Conservation (phyloP, 2,329 filamentous ascomycete genomes). For the Penicillium olsonii region DNA sequence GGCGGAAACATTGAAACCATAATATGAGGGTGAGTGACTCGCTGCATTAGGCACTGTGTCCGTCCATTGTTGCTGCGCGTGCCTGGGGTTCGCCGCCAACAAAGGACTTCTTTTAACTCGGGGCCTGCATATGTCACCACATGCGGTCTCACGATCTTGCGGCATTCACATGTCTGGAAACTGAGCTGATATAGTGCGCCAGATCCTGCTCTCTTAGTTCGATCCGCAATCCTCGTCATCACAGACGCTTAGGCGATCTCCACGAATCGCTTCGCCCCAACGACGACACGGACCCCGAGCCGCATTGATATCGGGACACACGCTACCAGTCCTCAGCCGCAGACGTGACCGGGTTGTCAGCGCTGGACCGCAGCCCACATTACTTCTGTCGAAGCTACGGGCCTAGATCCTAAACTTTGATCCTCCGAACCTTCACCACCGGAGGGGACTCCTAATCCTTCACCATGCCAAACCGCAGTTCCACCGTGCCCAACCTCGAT, state of each 20-base stretch:
- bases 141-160: conserved; percentile 19
- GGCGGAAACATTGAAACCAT: conserved; percentile 4
- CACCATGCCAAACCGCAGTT: conserved; percentile 41
- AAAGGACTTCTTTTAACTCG: conserved; percentile 18
- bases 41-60: conserved; percentile 1
- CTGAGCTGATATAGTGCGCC: conserved; percentile 9
- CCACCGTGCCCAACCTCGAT: conserved; percentile 40
- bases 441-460: conserved; percentile 4
- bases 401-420: neutral
- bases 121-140: conserved; percentile 23
- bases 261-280: neutral
- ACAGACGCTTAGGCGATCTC: neutral
- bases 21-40: conserved; percentile 24
- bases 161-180: conserved; percentile 8
- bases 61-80: conserved; percentile 16
- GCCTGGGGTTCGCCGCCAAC: conserved; percentile 16
- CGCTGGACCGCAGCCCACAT: neutral
- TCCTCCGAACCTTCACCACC: neutral
- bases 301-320: conserved; percentile 2
- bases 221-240: neutral
- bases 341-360: neutral
- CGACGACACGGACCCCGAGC: conserved; percentile 3
- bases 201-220: conserved; percentile 13
- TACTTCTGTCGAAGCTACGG: neutral
- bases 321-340: conserved; percentile 1